These are phyloP conservation scores for Neopestalotiopsis sp. DNA, from an alignment of 2,329 filamentous ascomycete genomes.

Conservation along the genomic window DNA sequence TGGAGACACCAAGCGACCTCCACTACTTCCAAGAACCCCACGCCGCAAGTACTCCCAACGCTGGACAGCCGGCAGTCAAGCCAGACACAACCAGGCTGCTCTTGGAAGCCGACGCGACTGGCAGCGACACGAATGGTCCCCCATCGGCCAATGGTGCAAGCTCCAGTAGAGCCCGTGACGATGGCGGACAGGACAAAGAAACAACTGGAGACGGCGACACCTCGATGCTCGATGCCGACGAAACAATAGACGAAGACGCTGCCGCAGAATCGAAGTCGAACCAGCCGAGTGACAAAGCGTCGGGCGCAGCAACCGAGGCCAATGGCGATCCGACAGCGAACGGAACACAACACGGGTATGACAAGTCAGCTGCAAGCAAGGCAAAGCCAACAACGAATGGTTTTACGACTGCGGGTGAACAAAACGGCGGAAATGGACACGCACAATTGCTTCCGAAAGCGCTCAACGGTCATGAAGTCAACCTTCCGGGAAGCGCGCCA, in stretches of 20 bases:
- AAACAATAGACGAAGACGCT: conserved; percentile 26
- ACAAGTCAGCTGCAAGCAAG: not conserved
- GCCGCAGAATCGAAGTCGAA: conserved; percentile 19
- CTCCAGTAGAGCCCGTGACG: conserved; percentile 20
- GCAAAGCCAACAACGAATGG: conserved; percentile 6
- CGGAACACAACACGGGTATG: not conserved
- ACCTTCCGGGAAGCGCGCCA: conserved; percentile 29
- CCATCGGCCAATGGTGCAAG: conserved; percentile 29
- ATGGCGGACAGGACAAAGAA: conserved; percentile 21
- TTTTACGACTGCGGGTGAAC: not conserved
- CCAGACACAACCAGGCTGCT: conserved; percentile 27
- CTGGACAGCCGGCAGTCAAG: conserved; percentile 28
- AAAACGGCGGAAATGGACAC: conserved; percentile 2
- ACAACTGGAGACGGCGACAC: conserved; percentile 26
- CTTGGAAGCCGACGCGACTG: conserved; percentile 28
- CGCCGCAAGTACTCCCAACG: conserved; percentile 25
- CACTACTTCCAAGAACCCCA: conserved; percentile 59
- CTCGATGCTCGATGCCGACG: conserved; percentile 38
- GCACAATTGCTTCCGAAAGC: conserved; percentile 18
- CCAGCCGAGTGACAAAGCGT: not conserved
- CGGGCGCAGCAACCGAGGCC: not conserved
- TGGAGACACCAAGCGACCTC: conserved; percentile 62
- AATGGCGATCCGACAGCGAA: not conserved
- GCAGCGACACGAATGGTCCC: conserved; percentile 27
- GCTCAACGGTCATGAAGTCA: conserved; percentile 24